Base-by-base conservation (phyloP, 2,329 filamentous ascomycete genomes). In the Alternaria burnsii region DNA sequence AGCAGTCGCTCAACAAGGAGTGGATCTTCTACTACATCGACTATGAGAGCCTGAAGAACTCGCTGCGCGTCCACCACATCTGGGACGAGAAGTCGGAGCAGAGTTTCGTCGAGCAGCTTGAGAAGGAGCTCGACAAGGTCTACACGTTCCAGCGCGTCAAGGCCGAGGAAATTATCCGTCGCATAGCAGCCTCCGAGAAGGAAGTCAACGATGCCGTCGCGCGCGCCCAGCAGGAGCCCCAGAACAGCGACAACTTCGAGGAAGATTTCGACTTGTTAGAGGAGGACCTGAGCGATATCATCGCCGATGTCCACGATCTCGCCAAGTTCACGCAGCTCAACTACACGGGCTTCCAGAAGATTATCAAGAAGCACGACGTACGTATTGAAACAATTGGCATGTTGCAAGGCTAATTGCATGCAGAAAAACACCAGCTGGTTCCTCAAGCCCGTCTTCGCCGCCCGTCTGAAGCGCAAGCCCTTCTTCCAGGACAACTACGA, bases 401-500 rank as follows among this genome's bases (percentile, higher is more conserved):
- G 53, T 40, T 51, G 54, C 16, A 34, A 52, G 36, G 56, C 73
- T 75, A 61, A 77, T 42, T 11, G 10, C 16, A 34, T 43, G 20
- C 73, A 95, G 91, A 99, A 99, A 92, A 86, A 91, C 84, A 99
- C 95, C 0, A 86, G 89, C 62, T 97, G 94, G 93, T 89, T 95
- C 74, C 87, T 99, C 34, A 94, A 91, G 72, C 95, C 95, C 32
- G 93, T 96, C n/a, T 99, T 99, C 79, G 94, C 96, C 59, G 90
- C 94, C 42, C 89, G 94, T 59, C 87, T 99, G 75, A 97, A 96
- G 81, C 92, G 93, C 46, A 97, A 97, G 79, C 94, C 95, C 0
- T 99, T 99, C 81, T 99, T 97, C 86, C 96, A 97, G 79, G 94
- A 98, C 77, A 97, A 99, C 81, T 98, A 98, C 81, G 95, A 99